A percentile compares a stretch with the other conserved stretches of the same genome.
Evolutionary conservation across 2,329 filamentous ascomycete species (phyloP).

Genomic region (Nothophaeocryptopus gaeumannii): DNA sequence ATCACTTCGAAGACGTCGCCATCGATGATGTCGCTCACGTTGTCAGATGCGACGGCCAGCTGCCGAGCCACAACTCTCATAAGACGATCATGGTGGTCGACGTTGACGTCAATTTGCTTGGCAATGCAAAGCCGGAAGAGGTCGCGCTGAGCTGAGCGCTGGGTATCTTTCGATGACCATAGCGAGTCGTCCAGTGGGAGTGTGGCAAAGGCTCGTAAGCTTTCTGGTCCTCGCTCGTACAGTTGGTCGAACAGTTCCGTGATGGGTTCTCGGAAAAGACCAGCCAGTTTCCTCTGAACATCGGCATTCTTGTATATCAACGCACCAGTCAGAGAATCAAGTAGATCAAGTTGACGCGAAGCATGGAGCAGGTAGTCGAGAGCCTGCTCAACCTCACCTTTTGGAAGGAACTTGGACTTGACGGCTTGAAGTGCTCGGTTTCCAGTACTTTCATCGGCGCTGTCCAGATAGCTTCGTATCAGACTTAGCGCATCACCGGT

Average conservation of each 20-base stretch:
- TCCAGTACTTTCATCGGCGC: constrained; percentile 40
- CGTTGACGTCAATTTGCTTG: constrained; percentile 83
- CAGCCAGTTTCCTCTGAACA: constrained; percentile 42
- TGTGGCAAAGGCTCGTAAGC: constrained; percentile 43
- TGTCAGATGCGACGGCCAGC: constrained; percentile 51
- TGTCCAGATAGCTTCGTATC: constrained; percentile 26
- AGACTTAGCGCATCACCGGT: constrained; percentile 24
- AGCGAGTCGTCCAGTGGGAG: constrained; percentile 41
- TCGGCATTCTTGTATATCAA: constrained; percentile 30
- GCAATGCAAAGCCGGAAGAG: constrained; percentile 77
- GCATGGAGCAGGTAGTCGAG: constrained; percentile 44
- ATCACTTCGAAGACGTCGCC: constrained; percentile 78
- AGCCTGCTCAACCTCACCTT: constrained; percentile 39
- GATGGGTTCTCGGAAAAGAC: constrained; percentile 37
- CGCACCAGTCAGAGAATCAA: constrained; percentile 41
- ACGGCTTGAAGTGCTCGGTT: constrained; percentile 37
- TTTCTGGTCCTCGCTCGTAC: constrained; percentile 46
- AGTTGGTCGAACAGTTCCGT: constrained; percentile 45
- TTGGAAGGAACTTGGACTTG: constrained; percentile 33
- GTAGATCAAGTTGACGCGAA: constrained; percentile 29
- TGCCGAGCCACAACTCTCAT: constrained; percentile 60
- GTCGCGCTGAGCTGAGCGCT: constrained; percentile 52
- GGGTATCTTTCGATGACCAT: constrained; percentile 44
- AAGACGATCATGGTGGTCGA: constrained; percentile 64
- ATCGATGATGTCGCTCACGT: constrained; percentile 68